phyloP scores from a whole-genome alignment of 2,329 filamentous ascomycete species.

The Madurella mycetomatis region DNA sequence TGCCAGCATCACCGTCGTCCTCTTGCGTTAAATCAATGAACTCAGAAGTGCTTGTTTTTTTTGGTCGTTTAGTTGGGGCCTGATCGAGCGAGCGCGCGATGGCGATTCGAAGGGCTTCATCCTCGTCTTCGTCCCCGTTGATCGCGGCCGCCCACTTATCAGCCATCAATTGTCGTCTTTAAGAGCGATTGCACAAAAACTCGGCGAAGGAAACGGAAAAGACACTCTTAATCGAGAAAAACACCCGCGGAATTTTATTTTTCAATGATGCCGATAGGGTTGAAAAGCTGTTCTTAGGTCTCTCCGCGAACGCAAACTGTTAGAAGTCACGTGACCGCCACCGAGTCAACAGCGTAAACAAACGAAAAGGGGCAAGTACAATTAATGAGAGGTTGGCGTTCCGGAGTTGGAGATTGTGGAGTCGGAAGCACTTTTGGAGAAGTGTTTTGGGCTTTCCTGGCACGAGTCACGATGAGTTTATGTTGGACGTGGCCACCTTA shows the following conservation, averaged over 20 bases:
- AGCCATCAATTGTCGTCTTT: conserved; percentile 20
- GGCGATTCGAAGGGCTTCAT: conserved; percentile 56
- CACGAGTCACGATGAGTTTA: too few species aligned
- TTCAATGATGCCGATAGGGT: background rate
- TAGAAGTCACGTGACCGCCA: background rate
- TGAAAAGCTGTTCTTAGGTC: too few species aligned
- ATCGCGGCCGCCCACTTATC: conserved; percentile 24
- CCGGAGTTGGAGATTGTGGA: too few species aligned
- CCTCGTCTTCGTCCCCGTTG: conserved; percentile 43
- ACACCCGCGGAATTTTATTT: background rate
- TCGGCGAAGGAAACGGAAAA: background rate
- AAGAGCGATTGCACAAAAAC: background rate
- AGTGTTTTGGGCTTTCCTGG: too few species aligned
- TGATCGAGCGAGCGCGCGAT: conserved; percentile 54
- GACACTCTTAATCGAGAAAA: background rate
- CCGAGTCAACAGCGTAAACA: background rate
- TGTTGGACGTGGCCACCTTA: too few species aligned
- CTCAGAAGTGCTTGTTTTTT: background rate
- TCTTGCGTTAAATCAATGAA: conserved; percentile 24
- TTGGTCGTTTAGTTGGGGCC: conserved; percentile 26
- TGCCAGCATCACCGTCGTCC: conserved; percentile 7
- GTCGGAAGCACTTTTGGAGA: too few species aligned
- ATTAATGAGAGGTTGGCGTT: too few species aligned
- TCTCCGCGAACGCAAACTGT: too few species aligned
- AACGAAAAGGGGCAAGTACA: background rate